A percentile compares a stretch with the other conserved stretches of the same genome.
Evolutionary conservation across 2,329 filamentous ascomycete species (phyloP).

Genomic region (Chrysoporthe cubensis): DNA sequence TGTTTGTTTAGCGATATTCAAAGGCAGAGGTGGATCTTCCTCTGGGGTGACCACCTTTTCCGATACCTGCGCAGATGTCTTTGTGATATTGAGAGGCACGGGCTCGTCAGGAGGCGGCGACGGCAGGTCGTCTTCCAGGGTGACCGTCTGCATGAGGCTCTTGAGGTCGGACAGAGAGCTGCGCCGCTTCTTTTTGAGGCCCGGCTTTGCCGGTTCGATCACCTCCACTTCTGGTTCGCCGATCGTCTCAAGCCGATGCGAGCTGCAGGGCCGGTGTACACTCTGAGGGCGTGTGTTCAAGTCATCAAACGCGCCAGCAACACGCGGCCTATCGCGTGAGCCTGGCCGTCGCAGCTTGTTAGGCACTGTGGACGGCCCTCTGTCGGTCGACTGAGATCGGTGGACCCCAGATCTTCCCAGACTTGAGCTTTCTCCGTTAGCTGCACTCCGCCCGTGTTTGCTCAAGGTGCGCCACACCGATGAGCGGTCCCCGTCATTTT

Average conservation of each 20-base stretch:
- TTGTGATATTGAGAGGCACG: not conserved
- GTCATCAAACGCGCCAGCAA: constrained; percentile 67
- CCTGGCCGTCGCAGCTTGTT: constrained; percentile 55
- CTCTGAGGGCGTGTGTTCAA: constrained; percentile 34
- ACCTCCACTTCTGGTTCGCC: constrained; percentile 58
- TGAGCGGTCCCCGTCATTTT: constrained; percentile 68
- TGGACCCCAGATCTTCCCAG: constrained; percentile 69
- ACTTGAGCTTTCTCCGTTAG: constrained; percentile 63
- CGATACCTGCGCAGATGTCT: constrained; percentile 20
- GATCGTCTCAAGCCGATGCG: constrained; percentile 61
- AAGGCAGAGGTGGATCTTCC: constrained; percentile 44
- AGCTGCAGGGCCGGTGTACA: constrained; percentile 57
- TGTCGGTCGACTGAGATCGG: constrained; percentile 79
- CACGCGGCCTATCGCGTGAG: constrained; percentile 63
- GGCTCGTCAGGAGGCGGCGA: not conserved
- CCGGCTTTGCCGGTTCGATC: constrained; percentile 40
- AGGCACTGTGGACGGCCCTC: constrained; percentile 55
- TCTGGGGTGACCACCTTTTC: constrained; percentile 31
- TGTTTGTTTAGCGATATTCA: constrained; percentile 57
- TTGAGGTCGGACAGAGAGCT: constrained; percentile 89
- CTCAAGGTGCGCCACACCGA: constrained; percentile 89
- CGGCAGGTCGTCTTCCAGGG: constrained; percentile 45
- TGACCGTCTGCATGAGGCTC: constrained; percentile 64
- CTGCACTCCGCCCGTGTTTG: constrained; percentile 70
- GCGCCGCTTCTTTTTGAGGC: constrained; percentile 75